phyloP scores from a whole-genome alignment of 2,329 filamentous ascomycete genomes.

The Claviceps quebecensis region DNA sequence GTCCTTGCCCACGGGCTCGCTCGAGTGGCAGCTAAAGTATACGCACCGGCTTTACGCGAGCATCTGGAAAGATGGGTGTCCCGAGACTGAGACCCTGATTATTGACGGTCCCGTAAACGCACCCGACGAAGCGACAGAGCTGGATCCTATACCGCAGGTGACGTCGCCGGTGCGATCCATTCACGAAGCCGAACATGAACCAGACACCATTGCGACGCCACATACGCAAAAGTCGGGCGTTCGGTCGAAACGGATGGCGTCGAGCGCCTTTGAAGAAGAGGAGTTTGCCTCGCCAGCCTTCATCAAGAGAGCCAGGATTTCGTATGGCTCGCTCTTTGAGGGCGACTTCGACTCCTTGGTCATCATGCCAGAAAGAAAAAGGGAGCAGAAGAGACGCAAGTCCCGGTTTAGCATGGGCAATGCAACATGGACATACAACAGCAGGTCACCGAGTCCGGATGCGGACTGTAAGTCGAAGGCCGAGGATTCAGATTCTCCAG shows the following conservation, averaged over 20 bases:
- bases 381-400: conserved; percentile 40
- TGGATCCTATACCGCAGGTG: neutral
- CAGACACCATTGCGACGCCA: conserved; percentile 3
- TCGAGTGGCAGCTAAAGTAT: conserved; percentile 48
- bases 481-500: neutral
- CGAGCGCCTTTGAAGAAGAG: conserved; percentile 24
- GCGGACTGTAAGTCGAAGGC: conserved; percentile 3
- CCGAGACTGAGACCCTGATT: conserved; percentile 34
- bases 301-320: conserved; percentile 54
- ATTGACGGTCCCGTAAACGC: conserved; percentile 26
- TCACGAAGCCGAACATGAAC: neutral
- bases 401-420: conserved; percentile 54
- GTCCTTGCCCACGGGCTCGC: conserved; percentile 33
- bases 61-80: conserved; percentile 27
- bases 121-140: conserved; percentile 5
- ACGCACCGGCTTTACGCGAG: conserved; percentile 33
- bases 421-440: conserved; percentile 60
- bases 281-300: conserved; percentile 72
- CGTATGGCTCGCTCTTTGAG: conserved; percentile 53
- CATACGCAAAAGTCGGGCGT: conserved; percentile 5
- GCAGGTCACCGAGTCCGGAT: conserved; percentile 48
- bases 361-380: conserved; percentile 36
- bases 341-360: conserved; percentile 51
- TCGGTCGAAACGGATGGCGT: conserved; percentile 20
- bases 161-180: neutral